phyloP scores from a whole-genome alignment of 345 rosid genomes.

The Ceriops decandra region DNA sequence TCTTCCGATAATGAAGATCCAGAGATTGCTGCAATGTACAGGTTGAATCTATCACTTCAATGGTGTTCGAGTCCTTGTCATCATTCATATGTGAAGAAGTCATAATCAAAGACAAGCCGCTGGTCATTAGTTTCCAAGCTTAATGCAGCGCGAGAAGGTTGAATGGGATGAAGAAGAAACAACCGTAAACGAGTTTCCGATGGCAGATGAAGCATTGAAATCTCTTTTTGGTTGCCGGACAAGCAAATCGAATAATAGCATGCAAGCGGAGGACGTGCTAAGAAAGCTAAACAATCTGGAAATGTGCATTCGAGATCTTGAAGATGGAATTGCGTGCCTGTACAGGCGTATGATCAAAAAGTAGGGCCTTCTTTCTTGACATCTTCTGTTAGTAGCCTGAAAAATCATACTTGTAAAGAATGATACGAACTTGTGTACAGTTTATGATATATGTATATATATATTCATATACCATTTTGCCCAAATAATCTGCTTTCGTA shows the following conservation, averaged over 20 bases:
- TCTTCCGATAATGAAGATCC: background rate
- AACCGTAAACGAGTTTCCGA: slow-evolving; percentile 9
- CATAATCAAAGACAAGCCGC: slow-evolving; percentile 2
- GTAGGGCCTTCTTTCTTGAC: slow-evolving; percentile 44
- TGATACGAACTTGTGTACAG: no score
- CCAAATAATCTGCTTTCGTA: no score
- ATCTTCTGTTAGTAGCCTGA: slow-evolving; percentile 9
- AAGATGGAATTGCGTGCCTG: slow-evolving; percentile 34
- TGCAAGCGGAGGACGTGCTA: slow-evolving; percentile 3
- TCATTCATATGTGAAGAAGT: slow-evolving; percentile 1
- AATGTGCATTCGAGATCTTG: slow-evolving; percentile 36
- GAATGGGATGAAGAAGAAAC: background rate
- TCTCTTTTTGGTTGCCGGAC: slow-evolving; percentile 11
- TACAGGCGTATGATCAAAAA: slow-evolving; percentile 37
- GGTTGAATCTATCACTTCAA: slow-evolving; percentile 13
- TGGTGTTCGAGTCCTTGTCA: slow-evolving; percentile 15
- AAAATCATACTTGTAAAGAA: no score
- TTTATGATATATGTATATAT: no score
- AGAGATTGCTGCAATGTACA: slow-evolving; percentile 1
- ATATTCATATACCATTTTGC: no score
- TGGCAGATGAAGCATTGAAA: slow-evolving; percentile 18
- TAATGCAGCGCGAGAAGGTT: slow-evolving; percentile 10
- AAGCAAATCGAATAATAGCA: slow-evolving; percentile 6
- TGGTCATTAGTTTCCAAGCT: slow-evolving; percentile 22
- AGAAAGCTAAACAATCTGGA: slow-evolving; percentile 1